Evolutionary conservation across 176 grass and related monocot genomes (phyloP), one percentile per base, ranked within the genome.

Genomic region (Miscanthus lutarioriparius): DNA sequence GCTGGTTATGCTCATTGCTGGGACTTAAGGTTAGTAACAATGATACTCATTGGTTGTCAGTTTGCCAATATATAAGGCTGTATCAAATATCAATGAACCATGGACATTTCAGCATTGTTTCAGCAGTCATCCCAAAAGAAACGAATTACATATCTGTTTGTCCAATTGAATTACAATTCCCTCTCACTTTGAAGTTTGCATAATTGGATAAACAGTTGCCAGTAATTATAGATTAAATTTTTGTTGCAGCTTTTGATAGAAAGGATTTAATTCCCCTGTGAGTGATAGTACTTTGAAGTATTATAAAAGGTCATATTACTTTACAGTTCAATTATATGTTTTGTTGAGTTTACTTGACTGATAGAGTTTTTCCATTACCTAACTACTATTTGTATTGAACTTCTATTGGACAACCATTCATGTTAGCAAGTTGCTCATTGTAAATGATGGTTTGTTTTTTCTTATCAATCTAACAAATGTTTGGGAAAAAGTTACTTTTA

Each of bases 1-100:
- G 84, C 91, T 81, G 96, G 96, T 65, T 95, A 93, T 90, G 93
- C 83, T 67, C 93, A 98, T 87, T 98, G 96, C 77, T 98, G 96
- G 96, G 96, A 98, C 81, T 76, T 98, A 64, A 89, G 96, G 96
- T 88, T 17, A 72, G 78, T 91, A 75, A 39, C 27, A 64, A 39
- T 15, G 79, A 30, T 75, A 26, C 25, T 39, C 41, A 62, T n/a
- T 43, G 35, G 39, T 84, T 23, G 19, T 79, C 81, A n/a, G 58
- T 22, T 49, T 44, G 44, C 44, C 16, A 58, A 67, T 62, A 26
- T 26, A 58, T 58, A 54, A 22, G 10, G 58, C 2, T 64, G 25
- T 30, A 30, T 64, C 5, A 64, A 30, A 65, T 83, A 83, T 33
- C 16, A 40, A 19, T 33, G 12, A 73, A 45, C 58, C 16, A 59